A percentile compares a stretch with the other conserved stretches of the same genome.
Conservation (phyloP, 2,329 filamentous ascomycete genomes). For the Venturia oleaginea region DNA sequence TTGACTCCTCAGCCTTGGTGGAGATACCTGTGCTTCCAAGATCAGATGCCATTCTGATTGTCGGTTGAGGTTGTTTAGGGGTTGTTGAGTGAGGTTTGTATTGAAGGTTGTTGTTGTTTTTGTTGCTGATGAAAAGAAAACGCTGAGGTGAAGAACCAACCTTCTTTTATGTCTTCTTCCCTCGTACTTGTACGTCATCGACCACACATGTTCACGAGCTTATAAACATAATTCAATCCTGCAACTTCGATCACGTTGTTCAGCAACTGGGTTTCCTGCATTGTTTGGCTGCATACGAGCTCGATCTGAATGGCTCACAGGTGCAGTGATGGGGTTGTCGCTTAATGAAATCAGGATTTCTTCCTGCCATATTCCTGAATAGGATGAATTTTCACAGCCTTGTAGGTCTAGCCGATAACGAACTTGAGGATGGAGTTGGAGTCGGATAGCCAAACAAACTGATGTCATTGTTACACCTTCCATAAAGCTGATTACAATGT, state of each 20-base stretch:
- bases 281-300: background rate
- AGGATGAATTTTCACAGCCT: background rate
- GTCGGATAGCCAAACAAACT: background rate
- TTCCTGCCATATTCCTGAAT: background rate
- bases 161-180: background rate
- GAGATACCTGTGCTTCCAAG: conserved; percentile 51
- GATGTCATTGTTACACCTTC: background rate
- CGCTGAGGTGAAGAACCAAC: background rate
- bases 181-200: background rate
- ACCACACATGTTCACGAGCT: background rate
- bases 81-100: background rate
- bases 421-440: background rate
- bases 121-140: background rate
- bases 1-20: conserved; percentile 47
- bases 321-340: background rate
- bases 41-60: conserved; percentile 48
- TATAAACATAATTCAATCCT: background rate
- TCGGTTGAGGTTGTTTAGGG: conserved; percentile 4
- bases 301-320: background rate
- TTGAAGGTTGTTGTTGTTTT: background rate
- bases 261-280: background rate
- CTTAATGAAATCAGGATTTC: background rate
- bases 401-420: background rate
- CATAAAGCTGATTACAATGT: background rate
- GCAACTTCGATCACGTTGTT: background rate